Percentiles rank a stretch among this genome's conserved stretches.
Evolutionary conservation across 2,329 filamentous ascomycete genomes (phyloP).

Genomic region (Talaromyces sp.): DNA sequence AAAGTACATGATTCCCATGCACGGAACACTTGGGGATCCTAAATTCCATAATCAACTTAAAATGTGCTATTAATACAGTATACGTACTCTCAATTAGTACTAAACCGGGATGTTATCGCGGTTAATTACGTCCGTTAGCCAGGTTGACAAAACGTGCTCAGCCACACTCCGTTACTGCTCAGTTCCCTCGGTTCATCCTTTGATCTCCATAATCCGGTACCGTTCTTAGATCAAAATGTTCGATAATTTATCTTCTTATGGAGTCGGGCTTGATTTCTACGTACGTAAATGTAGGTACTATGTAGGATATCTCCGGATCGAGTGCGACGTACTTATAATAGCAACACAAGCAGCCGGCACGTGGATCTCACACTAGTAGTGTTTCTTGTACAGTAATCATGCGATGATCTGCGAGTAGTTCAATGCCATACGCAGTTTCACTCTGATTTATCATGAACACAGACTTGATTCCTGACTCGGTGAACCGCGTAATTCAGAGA

Average conservation of each 20-base stretch:
- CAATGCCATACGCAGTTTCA: neutral
- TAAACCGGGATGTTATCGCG: neutral
- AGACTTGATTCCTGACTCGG: neutral
- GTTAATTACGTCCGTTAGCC: neutral
- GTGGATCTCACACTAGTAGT: neutral
- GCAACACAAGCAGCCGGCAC: neutral
- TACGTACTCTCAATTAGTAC: neutral
- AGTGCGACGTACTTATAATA: neutral
- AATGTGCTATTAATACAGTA: neutral
- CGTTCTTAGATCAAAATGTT: constrained; percentile 2
- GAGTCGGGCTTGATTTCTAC: neutral
- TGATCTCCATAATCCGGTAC: neutral
- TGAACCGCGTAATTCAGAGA: neutral
- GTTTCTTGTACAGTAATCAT: neutral
- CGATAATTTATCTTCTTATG: neutral
- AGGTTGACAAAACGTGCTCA: neutral
- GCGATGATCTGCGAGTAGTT: neutral
- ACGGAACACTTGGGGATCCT: neutral
- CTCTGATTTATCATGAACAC: neutral
- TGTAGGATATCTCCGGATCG: neutral
- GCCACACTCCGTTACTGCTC: neutral
- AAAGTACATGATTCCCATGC: neutral
- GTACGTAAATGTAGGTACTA: neutral
- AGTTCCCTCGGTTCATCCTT: neutral
- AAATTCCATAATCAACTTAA: neutral